These are phyloP conservation scores for Sutorius eximius DNA, from an alignment of 1,284 basidiomycete genomes.

Conservation along the genomic window DNA sequence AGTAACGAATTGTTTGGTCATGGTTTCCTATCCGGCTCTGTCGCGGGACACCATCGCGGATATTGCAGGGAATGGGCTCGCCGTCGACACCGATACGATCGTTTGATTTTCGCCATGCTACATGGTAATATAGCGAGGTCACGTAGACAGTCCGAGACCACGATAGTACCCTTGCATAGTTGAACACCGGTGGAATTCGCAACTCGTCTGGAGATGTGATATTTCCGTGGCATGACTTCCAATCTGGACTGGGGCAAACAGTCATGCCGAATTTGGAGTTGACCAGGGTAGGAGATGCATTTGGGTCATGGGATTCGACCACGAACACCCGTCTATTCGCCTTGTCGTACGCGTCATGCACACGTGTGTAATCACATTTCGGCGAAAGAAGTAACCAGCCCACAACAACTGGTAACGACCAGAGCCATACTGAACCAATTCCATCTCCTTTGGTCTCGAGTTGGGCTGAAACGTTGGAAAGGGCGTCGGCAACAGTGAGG, in stretches of 20 bases:
- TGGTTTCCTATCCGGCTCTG: conserved; percentile 27
- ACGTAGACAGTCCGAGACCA: conserved; percentile 28
- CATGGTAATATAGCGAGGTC: conserved; percentile 22
- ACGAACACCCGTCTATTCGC: conserved; percentile 29
- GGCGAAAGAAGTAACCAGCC: conserved; percentile 44
- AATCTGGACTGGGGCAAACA: conserved; percentile 11
- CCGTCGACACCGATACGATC: conserved; percentile 5
- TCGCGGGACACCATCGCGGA: not conserved
- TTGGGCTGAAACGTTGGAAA: conserved; percentile 26
- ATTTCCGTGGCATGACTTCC: conserved; percentile 1
- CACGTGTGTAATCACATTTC: conserved; percentile 38
- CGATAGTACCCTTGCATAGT: conserved; percentile 32
- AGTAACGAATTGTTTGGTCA: conserved; percentile 32
- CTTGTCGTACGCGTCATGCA: conserved; percentile 32
- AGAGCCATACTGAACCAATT: conserved; percentile 42
- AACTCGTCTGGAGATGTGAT: conserved; percentile 23
- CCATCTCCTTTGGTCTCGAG: conserved; percentile 37
- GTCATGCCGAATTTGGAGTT: conserved; percentile 21
- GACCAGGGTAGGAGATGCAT: not conserved
- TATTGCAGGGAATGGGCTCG: not conserved
- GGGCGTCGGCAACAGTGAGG: conserved; percentile 42
- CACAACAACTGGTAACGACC: conserved; percentile 43
- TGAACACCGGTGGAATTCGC: conserved; percentile 32
- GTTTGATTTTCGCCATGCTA: conserved; percentile 15
- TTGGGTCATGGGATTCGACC: conserved; percentile 1